Conservation (phyloP, 2,329 filamentous ascomycete species). For the Nannizziopsis arthrosporioides region DNA sequence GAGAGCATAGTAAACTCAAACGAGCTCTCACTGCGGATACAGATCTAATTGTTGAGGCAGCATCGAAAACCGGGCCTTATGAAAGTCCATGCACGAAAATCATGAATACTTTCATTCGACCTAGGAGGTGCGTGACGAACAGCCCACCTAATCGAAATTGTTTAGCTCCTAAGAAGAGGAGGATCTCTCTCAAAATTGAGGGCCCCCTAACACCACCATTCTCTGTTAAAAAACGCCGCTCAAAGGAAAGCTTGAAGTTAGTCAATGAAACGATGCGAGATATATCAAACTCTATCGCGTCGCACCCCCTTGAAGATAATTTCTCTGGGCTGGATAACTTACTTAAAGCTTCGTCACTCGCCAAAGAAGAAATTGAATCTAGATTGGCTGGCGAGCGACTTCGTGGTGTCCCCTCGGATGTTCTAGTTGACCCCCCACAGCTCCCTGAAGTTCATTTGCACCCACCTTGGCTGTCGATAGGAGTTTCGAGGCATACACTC, state of each 20-base stretch:
- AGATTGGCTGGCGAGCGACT: conserved; percentile 36
- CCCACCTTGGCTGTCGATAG: conserved; percentile 36
- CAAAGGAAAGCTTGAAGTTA: not conserved
- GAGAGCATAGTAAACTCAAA: conserved; percentile 27
- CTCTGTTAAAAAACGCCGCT: conserved; percentile 26
- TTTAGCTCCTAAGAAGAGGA: conserved; percentile 20
- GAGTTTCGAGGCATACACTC: not conserved
- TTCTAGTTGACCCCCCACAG: conserved; percentile 39
- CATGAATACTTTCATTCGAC: not conserved
- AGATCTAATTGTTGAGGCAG: not conserved
- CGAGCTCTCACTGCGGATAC: conserved; percentile 22
- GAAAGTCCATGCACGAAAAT: not conserved
- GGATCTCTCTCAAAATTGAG: conserved; percentile 31
- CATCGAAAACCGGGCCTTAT: not conserved
- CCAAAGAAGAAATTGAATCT: conserved; percentile 22
- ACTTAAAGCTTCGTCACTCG: conserved; percentile 22
- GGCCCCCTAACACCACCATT: conserved; percentile 36
- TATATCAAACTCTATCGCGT: not conserved
- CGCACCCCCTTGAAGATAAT: not conserved
- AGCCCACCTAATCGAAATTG: not conserved
- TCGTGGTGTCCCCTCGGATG: conserved; percentile 35
- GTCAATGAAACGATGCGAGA: not conserved
- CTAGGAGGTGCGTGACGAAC: not conserved
- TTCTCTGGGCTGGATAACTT: conserved; percentile 21
- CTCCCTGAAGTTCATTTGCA: conserved; percentile 34